These are phyloP conservation scores for Ceratocystis variospora DNA, from an alignment of 2,329 filamentous ascomycete genomes.

Conservation along the genomic window DNA sequence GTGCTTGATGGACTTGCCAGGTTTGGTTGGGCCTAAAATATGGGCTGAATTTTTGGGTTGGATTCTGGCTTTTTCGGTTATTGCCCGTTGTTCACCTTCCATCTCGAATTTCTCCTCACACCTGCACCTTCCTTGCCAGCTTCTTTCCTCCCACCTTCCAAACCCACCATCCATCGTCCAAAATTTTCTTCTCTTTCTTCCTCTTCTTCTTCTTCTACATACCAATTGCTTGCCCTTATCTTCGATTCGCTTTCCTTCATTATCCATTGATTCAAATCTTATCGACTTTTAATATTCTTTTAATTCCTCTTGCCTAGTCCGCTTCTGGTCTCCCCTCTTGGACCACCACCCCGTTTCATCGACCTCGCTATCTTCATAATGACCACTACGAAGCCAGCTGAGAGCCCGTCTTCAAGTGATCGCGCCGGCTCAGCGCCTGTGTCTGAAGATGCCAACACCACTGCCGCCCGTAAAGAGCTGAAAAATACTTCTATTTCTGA, in stretches of 20 bases:
- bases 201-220: neutral
- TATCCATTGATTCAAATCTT: slow-evolving; percentile 2
- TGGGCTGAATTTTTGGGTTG: slow-evolving; percentile 1
- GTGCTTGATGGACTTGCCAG: neutral
- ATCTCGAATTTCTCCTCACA: slow-evolving; percentile 8
- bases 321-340: neutral
- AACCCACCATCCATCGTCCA: neutral
- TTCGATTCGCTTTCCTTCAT: slow-evolving; percentile 14
- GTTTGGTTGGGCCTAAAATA: neutral
- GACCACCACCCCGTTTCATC: neutral
- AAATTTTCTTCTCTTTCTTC: slow-evolving; percentile 7
- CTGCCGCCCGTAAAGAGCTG: slow-evolving; percentile 49
- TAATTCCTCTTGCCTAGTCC: neutral
- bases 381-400: slow-evolving; percentile 35
- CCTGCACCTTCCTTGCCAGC: neutral
- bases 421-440: slow-evolving; percentile 22
- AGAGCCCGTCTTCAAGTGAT: slow-evolving; percentile 27
- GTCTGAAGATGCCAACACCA: slow-evolving; percentile 48
- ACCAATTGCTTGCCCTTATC: slow-evolving; percentile 3
- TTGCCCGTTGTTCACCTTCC: slow-evolving; percentile 8
- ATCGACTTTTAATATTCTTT: slow-evolving; percentile 9
- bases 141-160: slow-evolving; percentile 7
- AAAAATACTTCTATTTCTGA: slow-evolving; percentile 48
- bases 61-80: neutral
- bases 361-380: slow-evolving; percentile 25